These are phyloP conservation scores for Oemleria cerasiformis DNA, from an alignment of 306 rosid species.

Conservation along the genomic window DNA sequence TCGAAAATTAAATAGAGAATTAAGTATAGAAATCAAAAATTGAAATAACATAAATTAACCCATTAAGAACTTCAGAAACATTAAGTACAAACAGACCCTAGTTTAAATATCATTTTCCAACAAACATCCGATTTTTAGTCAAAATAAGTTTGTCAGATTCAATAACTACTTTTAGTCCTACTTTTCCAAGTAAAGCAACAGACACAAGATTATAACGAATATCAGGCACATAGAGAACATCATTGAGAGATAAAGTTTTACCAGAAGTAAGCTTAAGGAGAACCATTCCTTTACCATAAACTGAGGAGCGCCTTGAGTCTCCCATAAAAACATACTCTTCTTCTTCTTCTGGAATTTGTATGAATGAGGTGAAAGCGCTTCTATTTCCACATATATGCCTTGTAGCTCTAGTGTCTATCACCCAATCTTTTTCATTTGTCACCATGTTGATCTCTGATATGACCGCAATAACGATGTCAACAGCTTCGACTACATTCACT, in stretches of 20 bases:
- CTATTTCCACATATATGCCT: neutral
- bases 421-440: neutral
- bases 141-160: neutral
- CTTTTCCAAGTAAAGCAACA: conserved; percentile 2
- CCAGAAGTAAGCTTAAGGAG: conserved; percentile 1
- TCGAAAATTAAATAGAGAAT: too few species aligned
- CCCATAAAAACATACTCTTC: neutral
- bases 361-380: neutral
- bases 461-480: neutral
- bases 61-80: neutral
- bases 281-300: neutral
- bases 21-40: too few species aligned
- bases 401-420: neutral
- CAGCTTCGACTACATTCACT: neutral
- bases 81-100: neutral
- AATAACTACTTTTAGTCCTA: neutral
- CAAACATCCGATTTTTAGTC: neutral
- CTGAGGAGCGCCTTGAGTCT: neutral
- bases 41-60: too few species aligned
- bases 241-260: neutral
- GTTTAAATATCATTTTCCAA: conserved; percentile 4
- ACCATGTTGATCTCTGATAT: neutral
- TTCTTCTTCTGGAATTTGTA: neutral
- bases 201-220: neutral
- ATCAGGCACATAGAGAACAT: neutral